phyloP scores from a whole-genome alignment of 1,284 basidiomycete species.

The Tranzscheliella williamsii region DNA sequence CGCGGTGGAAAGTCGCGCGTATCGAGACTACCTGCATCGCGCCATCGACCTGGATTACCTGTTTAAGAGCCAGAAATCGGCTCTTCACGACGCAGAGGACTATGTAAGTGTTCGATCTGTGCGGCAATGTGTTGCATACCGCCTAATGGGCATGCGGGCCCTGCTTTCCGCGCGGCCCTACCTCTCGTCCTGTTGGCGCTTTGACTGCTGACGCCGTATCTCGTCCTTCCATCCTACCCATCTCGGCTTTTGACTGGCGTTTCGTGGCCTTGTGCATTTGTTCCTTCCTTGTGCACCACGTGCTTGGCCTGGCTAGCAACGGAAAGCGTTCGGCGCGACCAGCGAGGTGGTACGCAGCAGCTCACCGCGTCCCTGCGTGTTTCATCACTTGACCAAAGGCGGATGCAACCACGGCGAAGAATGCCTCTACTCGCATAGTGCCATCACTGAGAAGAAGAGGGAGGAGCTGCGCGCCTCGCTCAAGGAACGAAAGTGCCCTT shows the following conservation, averaged over 20 bases:
- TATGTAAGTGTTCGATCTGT: conserved; percentile 8
- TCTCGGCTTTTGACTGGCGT: too few relatives aligned
- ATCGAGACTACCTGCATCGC: conserved; percentile 12
- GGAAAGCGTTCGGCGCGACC: neutral
- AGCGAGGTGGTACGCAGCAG: neutral
- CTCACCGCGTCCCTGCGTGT: conserved; percentile 7
- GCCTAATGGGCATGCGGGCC: too few relatives aligned
- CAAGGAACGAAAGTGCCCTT: conserved; percentile 19
- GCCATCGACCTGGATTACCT: conserved; percentile 31
- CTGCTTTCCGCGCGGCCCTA: too few relatives aligned
- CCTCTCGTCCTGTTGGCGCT: too few relatives aligned
- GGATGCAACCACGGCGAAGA: conserved; percentile 3
- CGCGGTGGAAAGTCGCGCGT: conserved; percentile 12
- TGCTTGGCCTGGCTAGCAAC: neutral
- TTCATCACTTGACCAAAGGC: conserved; percentile 9
- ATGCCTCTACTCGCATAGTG: conserved; percentile 20
- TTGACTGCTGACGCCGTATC: too few relatives aligned
- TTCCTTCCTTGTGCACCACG: too few relatives aligned
- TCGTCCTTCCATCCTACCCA: too few relatives aligned
- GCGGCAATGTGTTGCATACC: too few relatives aligned
- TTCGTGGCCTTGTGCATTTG: too few relatives aligned
- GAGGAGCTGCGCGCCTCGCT: conserved; percentile 1
- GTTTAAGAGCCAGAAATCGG: conserved; percentile 6
- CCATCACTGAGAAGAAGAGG: conserved; percentile 3
- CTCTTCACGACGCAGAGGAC: neutral